Evolutionary conservation across 345 rosid genomes (phyloP).

Genomic region (Acer saccharum): DNA sequence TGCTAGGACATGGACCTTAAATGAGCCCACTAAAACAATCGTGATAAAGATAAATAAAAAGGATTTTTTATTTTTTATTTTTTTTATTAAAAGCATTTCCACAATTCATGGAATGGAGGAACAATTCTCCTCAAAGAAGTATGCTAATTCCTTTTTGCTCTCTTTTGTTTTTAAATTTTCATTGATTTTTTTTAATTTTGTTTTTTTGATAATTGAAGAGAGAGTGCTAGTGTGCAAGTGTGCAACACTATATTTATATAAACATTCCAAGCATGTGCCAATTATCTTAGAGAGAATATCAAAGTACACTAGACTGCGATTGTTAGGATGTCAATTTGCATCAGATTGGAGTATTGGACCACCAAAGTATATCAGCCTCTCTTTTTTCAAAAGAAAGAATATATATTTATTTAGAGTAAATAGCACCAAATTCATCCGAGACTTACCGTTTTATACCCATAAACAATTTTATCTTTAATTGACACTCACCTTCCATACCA

Average conservation of each 20-base stretch:
- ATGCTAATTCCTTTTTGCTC: too few species aligned
- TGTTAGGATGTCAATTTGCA: constrained; percentile 13
- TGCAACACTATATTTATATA: neutral
- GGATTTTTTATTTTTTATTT: neutral
- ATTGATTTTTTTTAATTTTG: too few species aligned
- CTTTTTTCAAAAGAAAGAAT: neutral
- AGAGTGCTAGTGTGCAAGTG: neutral
- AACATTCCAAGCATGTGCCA: neutral
- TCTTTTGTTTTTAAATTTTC: neutral
- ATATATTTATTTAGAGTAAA: too few species aligned
- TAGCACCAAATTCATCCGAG: too few species aligned
- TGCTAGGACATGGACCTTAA: constrained; percentile 11
- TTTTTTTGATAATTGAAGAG: constrained; percentile 7
- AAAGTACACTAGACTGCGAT: neutral
- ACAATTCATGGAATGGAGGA: constrained; percentile 27
- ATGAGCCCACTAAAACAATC: constrained; percentile 18
- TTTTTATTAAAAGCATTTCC: constrained; percentile 21
- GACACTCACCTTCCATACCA: too few species aligned
- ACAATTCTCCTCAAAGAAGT: neutral
- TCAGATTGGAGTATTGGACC: constrained; percentile 13
- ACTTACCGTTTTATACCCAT: too few species aligned
- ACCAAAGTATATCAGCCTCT: neutral
- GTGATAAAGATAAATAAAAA: neutral
- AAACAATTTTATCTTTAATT: too few species aligned
- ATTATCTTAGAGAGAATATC: constrained; percentile 2